Evolutionary conservation across 2,329 filamentous ascomycete genomes (phyloP), one percentile per base, ranked within the genome.

Genomic region (Colletotrichum spaethianum): DNA sequence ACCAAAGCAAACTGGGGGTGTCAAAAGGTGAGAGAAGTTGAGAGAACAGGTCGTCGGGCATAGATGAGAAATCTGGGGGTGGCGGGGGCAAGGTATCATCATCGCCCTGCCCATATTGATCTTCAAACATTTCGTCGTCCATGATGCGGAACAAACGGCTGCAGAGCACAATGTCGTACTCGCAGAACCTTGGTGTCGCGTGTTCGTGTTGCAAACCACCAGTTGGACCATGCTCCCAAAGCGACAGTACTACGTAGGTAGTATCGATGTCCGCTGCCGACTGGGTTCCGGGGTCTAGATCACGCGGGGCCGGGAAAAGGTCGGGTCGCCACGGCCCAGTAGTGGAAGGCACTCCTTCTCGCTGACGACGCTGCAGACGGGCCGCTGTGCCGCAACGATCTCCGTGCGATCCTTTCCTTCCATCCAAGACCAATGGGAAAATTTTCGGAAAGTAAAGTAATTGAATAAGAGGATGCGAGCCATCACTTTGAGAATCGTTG

Each of bases 1-100:
- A 67, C 73, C 73, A 74, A 31, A 73, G 63, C 63, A 74, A 62
- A 56, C 71, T 73, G 23, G 73, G 71, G n/a, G 73, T 70, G 9
- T 73, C 73, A 46, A 71, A 74, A 12, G 73, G 72, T 28, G 71
- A 60, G n/a, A 71, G 64, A 31, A 70, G 63, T 20, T 63, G 57
- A 57, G 62, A 59, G 44, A 68, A 73, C 3, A 73, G 23, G 38
- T 71, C 71, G 38, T 64, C 62, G 33, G 63, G 53, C 46, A 72
- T 72, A 14, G 66, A 73, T 33, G 69, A 62, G 48, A 67, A 52
- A 44, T 60, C 46, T 33, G 64, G 57, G 40, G 52, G 50, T 38
- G 59, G 69, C 65, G 53, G 65, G 57, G 50, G 65, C 52, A 60
- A 60, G 56, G 67, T 44, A 20, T 69, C 65, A 59, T 48, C 53